Evolutionary conservation across 106 monocot species (phyloP).

Genomic region (Dendrobium chrysotoxum): DNA sequence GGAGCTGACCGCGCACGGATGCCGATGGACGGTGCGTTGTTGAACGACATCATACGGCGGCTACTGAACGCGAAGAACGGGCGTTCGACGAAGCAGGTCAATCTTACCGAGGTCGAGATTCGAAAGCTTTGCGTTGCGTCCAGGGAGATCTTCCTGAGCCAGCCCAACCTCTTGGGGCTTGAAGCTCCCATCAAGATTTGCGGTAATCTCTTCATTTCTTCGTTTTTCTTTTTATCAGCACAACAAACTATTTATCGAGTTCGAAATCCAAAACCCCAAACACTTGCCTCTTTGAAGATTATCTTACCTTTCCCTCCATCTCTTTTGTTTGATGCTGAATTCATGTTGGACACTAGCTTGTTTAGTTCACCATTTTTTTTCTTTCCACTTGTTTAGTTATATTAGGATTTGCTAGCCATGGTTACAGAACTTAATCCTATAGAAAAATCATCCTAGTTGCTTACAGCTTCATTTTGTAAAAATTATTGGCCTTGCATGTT

Average conservation of each 20-base stretch:
- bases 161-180: conserved; percentile 13
- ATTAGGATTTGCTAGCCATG: neutral
- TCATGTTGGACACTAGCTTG: neutral
- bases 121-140: conserved; percentile 6
- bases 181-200: conserved; percentile 19
- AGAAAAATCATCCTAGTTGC: neutral
- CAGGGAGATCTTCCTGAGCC: conserved; percentile 7
- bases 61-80: conserved; percentile 1
- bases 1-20: neutral
- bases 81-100: neutral
- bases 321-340: neutral
- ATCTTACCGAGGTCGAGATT: conserved; percentile 9
- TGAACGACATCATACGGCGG: conserved; percentile 1
- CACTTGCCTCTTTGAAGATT: neutral
- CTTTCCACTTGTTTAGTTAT: neutral
- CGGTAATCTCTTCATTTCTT: neutral
- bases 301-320: neutral
- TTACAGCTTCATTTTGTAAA: no score
- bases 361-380: neutral
- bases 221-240: neutral
- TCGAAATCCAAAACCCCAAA: neutral
- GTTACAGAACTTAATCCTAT: neutral
- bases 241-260: neutral
- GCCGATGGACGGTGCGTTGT: conserved; percentile 6
- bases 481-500: no score